A percentile compares a stretch with the other conserved stretches of the same genome.
Conservation (phyloP, 1,284 basidiomycete species). For the Lignosus rhinocerotis region DNA sequence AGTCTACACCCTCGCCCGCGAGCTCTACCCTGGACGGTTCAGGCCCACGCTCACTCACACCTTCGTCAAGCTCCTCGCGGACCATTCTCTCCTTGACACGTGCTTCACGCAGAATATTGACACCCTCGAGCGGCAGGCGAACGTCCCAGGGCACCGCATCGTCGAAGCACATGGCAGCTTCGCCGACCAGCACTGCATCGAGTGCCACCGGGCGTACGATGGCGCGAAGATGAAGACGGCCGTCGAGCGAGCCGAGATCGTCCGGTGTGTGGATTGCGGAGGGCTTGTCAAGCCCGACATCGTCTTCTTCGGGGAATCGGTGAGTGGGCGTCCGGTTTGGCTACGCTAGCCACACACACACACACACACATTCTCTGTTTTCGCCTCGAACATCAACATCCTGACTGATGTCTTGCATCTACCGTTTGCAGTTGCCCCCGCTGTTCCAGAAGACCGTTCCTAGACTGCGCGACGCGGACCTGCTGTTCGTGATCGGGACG, state of each 20-base stretch:
- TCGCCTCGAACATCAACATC: neutral
- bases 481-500: slow-evolving; percentile 92
- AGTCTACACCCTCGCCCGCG: slow-evolving; percentile 88
- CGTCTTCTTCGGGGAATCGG: slow-evolving; percentile 91
- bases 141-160: slow-evolving; percentile 72
- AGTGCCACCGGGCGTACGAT: slow-evolving; percentile 62
- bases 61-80: slow-evolving; percentile 79
- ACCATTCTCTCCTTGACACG: slow-evolving; percentile 65
- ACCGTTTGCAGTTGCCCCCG: slow-evolving; percentile 52
- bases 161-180: slow-evolving; percentile 96
- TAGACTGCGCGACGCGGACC: slow-evolving; percentile 65
- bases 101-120: slow-evolving; percentile 94
- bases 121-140: slow-evolving; percentile 87
- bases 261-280: slow-evolving; percentile 63
- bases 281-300: slow-evolving; percentile 91
- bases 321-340: too few species aligned
- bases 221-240: slow-evolving; percentile 68
- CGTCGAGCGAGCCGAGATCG: slow-evolving; percentile 59
- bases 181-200: slow-evolving; percentile 78
- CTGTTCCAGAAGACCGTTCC: slow-evolving; percentile 53
- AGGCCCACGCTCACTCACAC: slow-evolving; percentile 89
- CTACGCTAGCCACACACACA: too few species aligned
- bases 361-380: neutral
- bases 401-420: neutral
- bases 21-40: slow-evolving; percentile 87